Evolutionary conservation across 129 eudicot genomes (phyloP).

Genomic region (Saussurea involucrata): DNA sequence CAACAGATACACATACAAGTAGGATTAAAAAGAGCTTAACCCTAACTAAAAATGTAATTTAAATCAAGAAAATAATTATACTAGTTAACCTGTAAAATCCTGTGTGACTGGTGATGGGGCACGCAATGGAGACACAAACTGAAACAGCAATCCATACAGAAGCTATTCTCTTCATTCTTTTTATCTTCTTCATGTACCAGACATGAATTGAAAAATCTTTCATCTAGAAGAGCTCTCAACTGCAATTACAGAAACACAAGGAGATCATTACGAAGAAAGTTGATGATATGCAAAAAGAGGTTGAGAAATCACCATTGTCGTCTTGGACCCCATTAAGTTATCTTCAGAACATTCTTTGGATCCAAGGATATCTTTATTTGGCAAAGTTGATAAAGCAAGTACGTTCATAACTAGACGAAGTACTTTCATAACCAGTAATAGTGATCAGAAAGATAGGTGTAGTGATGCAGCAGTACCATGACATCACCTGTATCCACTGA

Average conservation of each 20-base stretch:
- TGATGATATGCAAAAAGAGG: neutral
- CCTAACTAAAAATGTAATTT: neutral
- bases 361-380: neutral
- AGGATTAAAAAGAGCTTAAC: neutral
- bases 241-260: neutral
- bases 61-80: neutral
- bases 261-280: neutral
- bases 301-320: neutral
- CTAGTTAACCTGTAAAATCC: slow-evolving; percentile 7
- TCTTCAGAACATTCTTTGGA: neutral
- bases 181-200: slow-evolving; percentile 20
- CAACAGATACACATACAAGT: neutral
- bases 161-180: slow-evolving; percentile 25
- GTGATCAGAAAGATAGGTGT: neutral
- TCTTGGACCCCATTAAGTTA: neutral
- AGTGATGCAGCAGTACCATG: neutral
- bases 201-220: slow-evolving; percentile 26
- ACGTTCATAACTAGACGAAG: neutral
- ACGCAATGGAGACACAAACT: slow-evolving; percentile 24
- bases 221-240: slow-evolving; percentile 23
- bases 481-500: neutral
- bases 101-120: slow-evolving; percentile 14
- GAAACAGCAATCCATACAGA: slow-evolving; percentile 32
- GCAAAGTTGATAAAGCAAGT: neutral
- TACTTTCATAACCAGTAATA: neutral